Evolutionary conservation across 371 early-diverging fungal species (phyloP).

Genomic region (Fennellomyces sp.): DNA sequence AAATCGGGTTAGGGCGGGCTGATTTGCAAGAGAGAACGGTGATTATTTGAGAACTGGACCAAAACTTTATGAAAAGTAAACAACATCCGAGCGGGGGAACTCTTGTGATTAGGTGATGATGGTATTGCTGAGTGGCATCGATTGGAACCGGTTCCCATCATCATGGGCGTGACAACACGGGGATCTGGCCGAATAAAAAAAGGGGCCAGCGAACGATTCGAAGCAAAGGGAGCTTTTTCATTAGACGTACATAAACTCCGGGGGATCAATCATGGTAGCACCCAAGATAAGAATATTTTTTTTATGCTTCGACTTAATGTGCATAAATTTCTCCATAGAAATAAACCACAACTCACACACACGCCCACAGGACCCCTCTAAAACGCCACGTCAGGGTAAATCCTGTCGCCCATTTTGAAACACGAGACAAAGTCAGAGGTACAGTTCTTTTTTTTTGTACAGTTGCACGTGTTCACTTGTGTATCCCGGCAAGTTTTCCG

Average conservation of each 20-base stretch:
- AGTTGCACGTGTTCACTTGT: background rate
- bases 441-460: too few relatives aligned
- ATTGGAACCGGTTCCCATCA: constrained; percentile 7
- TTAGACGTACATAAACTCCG: background rate
- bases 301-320: background rate
- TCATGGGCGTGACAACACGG: constrained; percentile 1
- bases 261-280: background rate
- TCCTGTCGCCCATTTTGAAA: background rate
- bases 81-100: constrained; percentile 1
- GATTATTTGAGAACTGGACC: constrained; percentile 17
- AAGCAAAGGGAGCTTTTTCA: background rate
- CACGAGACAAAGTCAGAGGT: background rate
- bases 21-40: constrained; percentile 11
- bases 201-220: background rate
- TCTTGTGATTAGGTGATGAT: constrained; percentile 7
- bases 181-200: background rate
- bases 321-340: background rate
- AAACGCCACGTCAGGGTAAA: background rate
- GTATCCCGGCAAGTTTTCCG: background rate
- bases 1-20: constrained; percentile 3
- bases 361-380: background rate
- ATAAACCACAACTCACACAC: background rate
- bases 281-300: background rate
- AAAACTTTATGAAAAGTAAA: constrained; percentile 9
- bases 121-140: background rate